phyloP scores from a whole-genome alignment of 768 basidiomycete species.

The Macrolepiota albuminosa region DNA sequence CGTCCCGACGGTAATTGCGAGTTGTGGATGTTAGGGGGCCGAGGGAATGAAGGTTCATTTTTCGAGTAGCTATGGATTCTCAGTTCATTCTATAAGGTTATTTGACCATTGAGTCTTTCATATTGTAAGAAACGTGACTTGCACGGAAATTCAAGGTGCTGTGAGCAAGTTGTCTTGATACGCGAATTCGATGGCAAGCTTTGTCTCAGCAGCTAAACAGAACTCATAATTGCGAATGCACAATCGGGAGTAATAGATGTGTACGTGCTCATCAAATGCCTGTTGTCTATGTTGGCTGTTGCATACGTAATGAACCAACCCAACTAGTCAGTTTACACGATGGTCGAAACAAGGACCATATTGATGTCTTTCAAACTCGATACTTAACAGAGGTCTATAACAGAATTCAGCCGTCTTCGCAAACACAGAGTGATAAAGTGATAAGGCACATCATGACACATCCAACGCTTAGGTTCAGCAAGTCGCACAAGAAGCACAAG shows the following conservation, averaged over 20 bases:
- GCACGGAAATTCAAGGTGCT: not conserved
- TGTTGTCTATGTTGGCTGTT: not conserved
- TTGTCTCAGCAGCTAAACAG: not conserved
- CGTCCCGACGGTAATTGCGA: not conserved
- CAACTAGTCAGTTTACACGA: not conserved
- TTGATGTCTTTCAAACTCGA: conserved; percentile 3
- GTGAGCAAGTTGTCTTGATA: not conserved
- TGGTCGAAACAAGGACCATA: not conserved
- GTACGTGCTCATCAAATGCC: not conserved
- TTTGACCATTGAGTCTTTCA: not conserved
- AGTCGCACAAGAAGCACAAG: conserved; percentile 1
- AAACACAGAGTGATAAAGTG: not conserved
- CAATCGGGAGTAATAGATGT: not conserved
- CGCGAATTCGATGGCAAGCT: not conserved
- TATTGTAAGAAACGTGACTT: not conserved
- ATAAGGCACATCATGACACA: too few species aligned
- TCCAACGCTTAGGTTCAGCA: not conserved
- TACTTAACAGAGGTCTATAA: not conserved
- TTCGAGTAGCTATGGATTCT: not conserved
- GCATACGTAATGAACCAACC: not conserved
- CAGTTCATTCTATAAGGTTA: not conserved
- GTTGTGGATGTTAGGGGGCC: not conserved
- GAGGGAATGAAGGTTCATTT: not conserved
- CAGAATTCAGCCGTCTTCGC: not conserved
- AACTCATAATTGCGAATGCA: not conserved